Percentiles rank a stretch among this genome's conserved stretches.
Evolutionary conservation across 1,139 yeast species (phyloP).

Genomic region (Lodderomyces parapsilosis): DNA sequence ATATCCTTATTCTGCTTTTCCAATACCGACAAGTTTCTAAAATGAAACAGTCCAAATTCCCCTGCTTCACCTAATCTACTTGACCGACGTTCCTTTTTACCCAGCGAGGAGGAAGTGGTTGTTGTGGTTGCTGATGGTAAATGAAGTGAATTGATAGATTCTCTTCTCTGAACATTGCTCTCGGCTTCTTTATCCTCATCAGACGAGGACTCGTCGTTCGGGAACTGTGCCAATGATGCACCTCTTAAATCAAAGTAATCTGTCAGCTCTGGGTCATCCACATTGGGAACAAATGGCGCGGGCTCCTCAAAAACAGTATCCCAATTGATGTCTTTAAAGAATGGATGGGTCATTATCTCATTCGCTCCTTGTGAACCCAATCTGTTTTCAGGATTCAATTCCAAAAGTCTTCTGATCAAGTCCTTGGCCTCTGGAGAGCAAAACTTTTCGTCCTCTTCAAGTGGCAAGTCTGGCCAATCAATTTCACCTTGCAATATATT

Average conservation of each 20-base stretch:
- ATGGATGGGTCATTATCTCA: slow-evolving; percentile 77
- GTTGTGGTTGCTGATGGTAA: slow-evolving; percentile 5
- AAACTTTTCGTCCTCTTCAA: slow-evolving; percentile 51
- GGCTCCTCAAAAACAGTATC: slow-evolving; percentile 65
- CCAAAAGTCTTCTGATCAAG: slow-evolving; percentile 61
- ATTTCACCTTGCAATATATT: slow-evolving; percentile 73
- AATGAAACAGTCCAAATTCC: slow-evolving; percentile 93
- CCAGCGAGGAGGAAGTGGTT: slow-evolving; percentile 5
- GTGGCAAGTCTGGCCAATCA: slow-evolving; percentile 80
- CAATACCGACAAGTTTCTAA: slow-evolving; percentile 82
- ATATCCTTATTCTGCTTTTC: slow-evolving; percentile 95
- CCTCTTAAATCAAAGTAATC: slow-evolving; percentile 93
- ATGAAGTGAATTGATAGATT: slow-evolving; percentile 9
- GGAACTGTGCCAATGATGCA: slow-evolving; percentile 66
- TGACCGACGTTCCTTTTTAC: slow-evolving; percentile 63
- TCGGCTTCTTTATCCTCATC: slow-evolving; percentile 9
- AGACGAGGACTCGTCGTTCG: slow-evolving; percentile 39
- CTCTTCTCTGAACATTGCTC: slow-evolving; percentile 9
- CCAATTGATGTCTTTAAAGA: slow-evolving; percentile 77
- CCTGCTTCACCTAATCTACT: slow-evolving; percentile 68
- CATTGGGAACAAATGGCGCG: slow-evolving; percentile 80
- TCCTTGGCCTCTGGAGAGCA: slow-evolving; percentile 74
- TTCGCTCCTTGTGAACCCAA: slow-evolving; percentile 76
- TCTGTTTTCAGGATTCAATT: slow-evolving; percentile 61
- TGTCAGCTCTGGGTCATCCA: slow-evolving; percentile 82